Conservation (phyloP, 2,329 filamentous ascomycete genomes). For the Colletotrichum eremochloae region DNA sequence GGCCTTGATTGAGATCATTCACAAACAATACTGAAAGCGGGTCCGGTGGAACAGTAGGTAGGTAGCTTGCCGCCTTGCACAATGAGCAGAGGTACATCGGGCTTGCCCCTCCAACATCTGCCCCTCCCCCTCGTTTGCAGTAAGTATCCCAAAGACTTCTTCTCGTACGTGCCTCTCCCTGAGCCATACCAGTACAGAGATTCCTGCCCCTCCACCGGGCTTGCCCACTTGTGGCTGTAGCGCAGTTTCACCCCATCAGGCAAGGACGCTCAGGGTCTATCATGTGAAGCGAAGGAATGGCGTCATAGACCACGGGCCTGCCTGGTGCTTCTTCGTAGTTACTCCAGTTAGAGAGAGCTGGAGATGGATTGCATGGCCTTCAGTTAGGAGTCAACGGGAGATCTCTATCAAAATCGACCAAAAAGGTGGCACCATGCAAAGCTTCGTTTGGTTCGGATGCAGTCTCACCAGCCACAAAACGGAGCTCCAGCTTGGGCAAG, state of each 20-base stretch:
- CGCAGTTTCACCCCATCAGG: constrained; percentile 41
- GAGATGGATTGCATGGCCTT: constrained; percentile 16
- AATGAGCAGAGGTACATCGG: background rate
- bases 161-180: constrained; percentile 27
- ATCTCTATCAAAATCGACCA: constrained; percentile 31
- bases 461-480: constrained; percentile 34
- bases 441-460: constrained; percentile 16
- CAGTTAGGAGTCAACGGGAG: constrained; percentile 18
- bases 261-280: constrained; percentile 41
- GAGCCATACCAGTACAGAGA: background rate
- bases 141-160: constrained; percentile 11
- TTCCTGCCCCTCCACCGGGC: constrained; percentile 13
- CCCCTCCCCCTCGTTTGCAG: constrained; percentile 35
- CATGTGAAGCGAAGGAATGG: constrained; percentile 41
- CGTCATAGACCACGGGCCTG: constrained; percentile 38
- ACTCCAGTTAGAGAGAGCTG: constrained; percentile 8
- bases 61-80: constrained; percentile 5
- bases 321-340: constrained; percentile 18
- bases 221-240: constrained; percentile 34
- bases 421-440: constrained; percentile 27
- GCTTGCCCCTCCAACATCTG: constrained; percentile 10
- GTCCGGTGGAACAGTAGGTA: background rate
- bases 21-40: background rate
- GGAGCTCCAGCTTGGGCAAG: constrained; percentile 26
- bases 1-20: constrained; percentile 15